Evolutionary conservation across 495 filamentous ascomycete species (phyloP).

Genomic region (Penicillium goetzii): DNA sequence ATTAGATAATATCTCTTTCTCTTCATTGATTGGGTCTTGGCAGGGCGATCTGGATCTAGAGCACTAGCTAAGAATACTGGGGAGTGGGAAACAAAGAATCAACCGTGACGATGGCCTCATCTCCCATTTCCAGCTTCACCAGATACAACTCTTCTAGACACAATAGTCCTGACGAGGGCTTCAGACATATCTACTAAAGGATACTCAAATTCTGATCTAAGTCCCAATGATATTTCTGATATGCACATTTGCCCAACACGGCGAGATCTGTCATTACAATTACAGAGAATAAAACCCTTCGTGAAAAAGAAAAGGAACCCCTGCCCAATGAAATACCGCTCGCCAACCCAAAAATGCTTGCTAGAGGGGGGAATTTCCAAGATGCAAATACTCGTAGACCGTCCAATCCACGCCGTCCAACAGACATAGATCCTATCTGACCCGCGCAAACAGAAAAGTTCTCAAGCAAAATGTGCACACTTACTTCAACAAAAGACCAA

Average conservation of each 20-base stretch:
- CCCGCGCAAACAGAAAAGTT: not conserved
- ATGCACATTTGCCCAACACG: slow-evolving; percentile 31
- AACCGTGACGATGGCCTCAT: not conserved
- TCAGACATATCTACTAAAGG: not conserved
- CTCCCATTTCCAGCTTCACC: not conserved
- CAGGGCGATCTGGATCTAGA: not conserved
- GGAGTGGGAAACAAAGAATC: not conserved
- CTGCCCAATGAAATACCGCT: slow-evolving; percentile 26
- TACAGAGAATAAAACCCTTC: slow-evolving; percentile 21
- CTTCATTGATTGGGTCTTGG: not conserved
- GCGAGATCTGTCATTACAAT: slow-evolving; percentile 25
- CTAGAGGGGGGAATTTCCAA: slow-evolving; percentile 35
- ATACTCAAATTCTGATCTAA: not conserved
- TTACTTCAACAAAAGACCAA: not conserved
- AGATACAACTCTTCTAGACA: not conserved
- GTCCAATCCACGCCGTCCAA: slow-evolving; percentile 13
- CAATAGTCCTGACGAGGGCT: not conserved
- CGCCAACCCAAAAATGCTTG: slow-evolving; percentile 25
- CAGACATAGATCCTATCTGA: slow-evolving; percentile 14
- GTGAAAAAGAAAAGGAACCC: slow-evolving; percentile 11
- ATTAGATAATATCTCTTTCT: not conserved
- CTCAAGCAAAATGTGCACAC: not conserved
- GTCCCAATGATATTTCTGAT: slow-evolving; percentile 16
- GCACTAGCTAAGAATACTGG: not conserved
- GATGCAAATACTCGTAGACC: slow-evolving; percentile 31